These are phyloP conservation scores for Fusarium clavum DNA, from an alignment of 2,329 filamentous ascomycete genomes.

Conservation along the genomic window DNA sequence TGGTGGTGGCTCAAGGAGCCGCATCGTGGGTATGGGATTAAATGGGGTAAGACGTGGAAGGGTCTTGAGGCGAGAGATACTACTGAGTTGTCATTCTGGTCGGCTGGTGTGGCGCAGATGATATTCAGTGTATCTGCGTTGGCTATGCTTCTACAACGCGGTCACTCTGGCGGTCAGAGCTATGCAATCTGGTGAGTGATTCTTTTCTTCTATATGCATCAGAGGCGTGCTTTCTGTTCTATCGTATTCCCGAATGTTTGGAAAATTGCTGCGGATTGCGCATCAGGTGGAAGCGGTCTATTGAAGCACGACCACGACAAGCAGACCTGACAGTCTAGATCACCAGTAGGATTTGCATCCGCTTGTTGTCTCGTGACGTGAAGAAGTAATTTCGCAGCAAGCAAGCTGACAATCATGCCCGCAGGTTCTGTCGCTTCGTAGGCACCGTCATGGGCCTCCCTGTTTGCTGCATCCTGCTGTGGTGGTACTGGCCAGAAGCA, in stretches of 20 bases:
- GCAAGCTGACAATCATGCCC: slow-evolving; percentile 28
- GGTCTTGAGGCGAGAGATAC: slow-evolving; percentile 57
- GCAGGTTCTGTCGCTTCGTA: slow-evolving; percentile 57
- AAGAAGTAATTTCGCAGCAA: slow-evolving; percentile 7
- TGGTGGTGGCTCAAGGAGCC: slow-evolving; percentile 61
- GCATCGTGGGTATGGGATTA: slow-evolving; percentile 55
- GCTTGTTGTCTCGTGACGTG: neutral
- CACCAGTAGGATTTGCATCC: neutral
- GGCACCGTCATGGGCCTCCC: slow-evolving; percentile 58
- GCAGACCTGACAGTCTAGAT: neutral
- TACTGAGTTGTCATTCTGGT: slow-evolving; percentile 63
- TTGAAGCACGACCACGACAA: slow-evolving; percentile 3
- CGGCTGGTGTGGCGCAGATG: slow-evolving; percentile 58
- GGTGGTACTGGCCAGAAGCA: slow-evolving; percentile 64
- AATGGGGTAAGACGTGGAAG: slow-evolving; percentile 59
- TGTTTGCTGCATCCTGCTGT: slow-evolving; percentile 54
- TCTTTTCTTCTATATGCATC: slow-evolving; percentile 28
- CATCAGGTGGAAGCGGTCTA: slow-evolving; percentile 18
- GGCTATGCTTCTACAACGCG: slow-evolving; percentile 58
- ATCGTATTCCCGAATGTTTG: slow-evolving; percentile 1
- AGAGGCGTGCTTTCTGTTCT: slow-evolving; percentile 28
- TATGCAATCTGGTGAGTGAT: slow-evolving; percentile 62
- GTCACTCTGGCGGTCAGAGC: slow-evolving; percentile 61
- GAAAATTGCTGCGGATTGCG: slow-evolving; percentile 23
- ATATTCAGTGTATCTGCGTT: slow-evolving; percentile 55